Conservation (phyloP, 805 yeast genomes). For the Lipomyces japonicus region DNA sequence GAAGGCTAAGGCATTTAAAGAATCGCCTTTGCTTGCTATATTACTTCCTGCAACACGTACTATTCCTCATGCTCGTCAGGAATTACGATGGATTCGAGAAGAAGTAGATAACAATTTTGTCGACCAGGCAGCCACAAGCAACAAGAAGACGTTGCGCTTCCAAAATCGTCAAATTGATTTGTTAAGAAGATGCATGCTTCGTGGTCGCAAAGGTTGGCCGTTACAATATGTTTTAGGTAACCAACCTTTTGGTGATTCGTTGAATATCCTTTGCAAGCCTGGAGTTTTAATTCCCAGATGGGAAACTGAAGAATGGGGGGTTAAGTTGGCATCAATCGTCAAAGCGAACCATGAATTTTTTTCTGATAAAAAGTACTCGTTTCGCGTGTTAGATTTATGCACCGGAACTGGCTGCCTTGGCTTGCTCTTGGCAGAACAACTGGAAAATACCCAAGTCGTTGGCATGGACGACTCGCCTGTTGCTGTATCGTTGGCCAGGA, state of each 20-base stretch:
- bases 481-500: constrained; percentile 52
- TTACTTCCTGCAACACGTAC: constrained; percentile 29
- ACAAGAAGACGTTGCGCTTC: neutral
- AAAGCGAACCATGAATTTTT: constrained; percentile 9
- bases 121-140: neutral
- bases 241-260: constrained; percentile 73
- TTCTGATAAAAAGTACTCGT: constrained; percentile 1
- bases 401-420: constrained; percentile 90
- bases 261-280: constrained; percentile 55
- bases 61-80: constrained; percentile 47
- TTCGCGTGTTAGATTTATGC: constrained; percentile 62
- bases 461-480: constrained; percentile 57
- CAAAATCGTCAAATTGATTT: constrained; percentile 34
- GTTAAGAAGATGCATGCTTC: constrained; percentile 48
- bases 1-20: constrained; percentile 17
- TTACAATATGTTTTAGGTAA: constrained; percentile 78
- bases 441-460: constrained; percentile 32
- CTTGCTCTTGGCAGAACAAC: constrained; percentile 44
- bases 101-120: constrained; percentile 42
- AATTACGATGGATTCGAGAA: constrained; percentile 58
- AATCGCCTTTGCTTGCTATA: constrained; percentile 26
- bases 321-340: constrained; percentile 16
- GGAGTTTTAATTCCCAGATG: constrained; percentile 85
- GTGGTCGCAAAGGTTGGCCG: constrained; percentile 61
- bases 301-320: constrained; percentile 93